Base-by-base conservation (phyloP, 106 monocot species). In the Acanthochlamys bracteata region DNA sequence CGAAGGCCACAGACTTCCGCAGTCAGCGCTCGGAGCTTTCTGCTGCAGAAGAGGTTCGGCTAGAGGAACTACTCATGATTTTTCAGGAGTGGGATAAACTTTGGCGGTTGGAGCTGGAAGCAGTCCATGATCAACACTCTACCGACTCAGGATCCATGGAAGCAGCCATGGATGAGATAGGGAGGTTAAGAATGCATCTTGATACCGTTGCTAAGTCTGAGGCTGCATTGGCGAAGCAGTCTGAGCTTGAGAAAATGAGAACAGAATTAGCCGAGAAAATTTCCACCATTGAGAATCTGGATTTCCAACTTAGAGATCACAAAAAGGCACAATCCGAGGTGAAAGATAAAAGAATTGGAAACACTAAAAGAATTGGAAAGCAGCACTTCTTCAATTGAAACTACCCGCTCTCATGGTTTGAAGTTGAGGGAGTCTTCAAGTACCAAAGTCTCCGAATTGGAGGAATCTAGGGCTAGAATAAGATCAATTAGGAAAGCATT, bases 71-170 rank as follows among this genome's bases (percentile, higher is more conserved):
- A 6, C 69, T 75, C 26, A 74, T 79, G 57, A 67, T 88, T 53
- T 80, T 82, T 42, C 77, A 82, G 51, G 82, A 85, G 59, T 70
- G 82, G 3, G 95, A 96, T 51, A 63, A 64, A 7, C 79, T 78
- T 15, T 90, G 90, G 95, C 78, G 84, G 67, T 84, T 90, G 12
- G 90, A 96, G 64, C 84, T 96, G 0, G 84, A 84, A 47, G 87
- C 91, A 41, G 67, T 83, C 33, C 82, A 85, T 62, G 77, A 86
- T 16, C 86, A 94, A 43, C 84, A 80, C 4, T 75, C 82, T 8
- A 66, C 63, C 41, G 95, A 90, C 68, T 76, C 74, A 0, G 66
- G 73, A 23, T 84, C 84, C 53, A 54, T 89, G 47, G 22, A 41
- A 19, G 73, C 83, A 20, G 79, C 91, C 56, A 73, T 79, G 54